phyloP scores from a whole-genome alignment of 352 stramenopile species.

The Globisporangium rhizosaccharum region DNA sequence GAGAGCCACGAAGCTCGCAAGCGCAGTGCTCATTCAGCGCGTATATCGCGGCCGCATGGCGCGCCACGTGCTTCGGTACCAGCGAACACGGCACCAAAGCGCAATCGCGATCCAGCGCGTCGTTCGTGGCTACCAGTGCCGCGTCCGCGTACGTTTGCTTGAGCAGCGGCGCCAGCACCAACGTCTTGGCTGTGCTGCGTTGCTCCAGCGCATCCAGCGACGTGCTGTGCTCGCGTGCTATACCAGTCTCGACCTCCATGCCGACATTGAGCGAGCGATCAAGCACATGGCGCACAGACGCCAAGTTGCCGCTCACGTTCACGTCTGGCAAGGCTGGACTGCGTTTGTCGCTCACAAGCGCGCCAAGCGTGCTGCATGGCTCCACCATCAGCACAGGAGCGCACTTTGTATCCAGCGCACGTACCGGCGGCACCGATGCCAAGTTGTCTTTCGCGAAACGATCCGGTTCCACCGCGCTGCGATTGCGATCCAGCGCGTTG shows the following conservation, averaged over 20 bases:
- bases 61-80: constrained; percentile 35
- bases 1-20: constrained; percentile 22
- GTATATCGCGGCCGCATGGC: constrained; percentile 50
- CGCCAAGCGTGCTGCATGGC: constrained; percentile 30
- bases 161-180: constrained; percentile 29
- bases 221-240: constrained; percentile 27
- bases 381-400: constrained; percentile 28
- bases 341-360: constrained; percentile 20
- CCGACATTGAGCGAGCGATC: constrained; percentile 20
- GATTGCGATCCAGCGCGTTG: constrained; percentile 49
- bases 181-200: constrained; percentile 12
- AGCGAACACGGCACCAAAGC: constrained; percentile 21
- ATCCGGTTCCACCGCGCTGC: constrained; percentile 38
- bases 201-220: constrained; percentile 33
- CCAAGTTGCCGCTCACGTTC: constrained; percentile 2
- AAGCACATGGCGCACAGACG: constrained; percentile 28
- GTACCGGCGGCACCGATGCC: constrained; percentile 49
- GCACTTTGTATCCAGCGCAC: constrained; percentile 65
- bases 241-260: constrained; percentile 17
- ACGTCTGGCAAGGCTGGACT: constrained; percentile 17
- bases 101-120: constrained; percentile 46
- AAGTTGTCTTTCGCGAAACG: constrained; percentile 34
- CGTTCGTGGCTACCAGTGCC: constrained; percentile 39
- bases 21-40: constrained; percentile 49
- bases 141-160: constrained; percentile 12